A percentile compares a stretch with the other conserved stretches of the same genome.
Conservation (phyloP, 306 rosid species). For the Crotalaria pallida region DNA sequence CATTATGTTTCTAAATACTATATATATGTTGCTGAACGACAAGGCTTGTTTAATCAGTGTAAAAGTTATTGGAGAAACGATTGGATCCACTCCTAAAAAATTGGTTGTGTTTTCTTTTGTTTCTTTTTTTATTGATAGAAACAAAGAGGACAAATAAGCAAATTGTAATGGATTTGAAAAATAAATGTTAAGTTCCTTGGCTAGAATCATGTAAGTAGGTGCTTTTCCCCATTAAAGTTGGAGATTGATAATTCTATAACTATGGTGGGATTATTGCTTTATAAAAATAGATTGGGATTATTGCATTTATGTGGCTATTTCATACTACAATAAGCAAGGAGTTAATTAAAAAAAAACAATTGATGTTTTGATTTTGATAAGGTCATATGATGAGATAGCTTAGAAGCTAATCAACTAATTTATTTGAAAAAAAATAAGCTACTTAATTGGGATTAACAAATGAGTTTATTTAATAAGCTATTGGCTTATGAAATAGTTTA, state of each 20-base stretch:
- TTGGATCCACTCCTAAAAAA: conserved; percentile 24
- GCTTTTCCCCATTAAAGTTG: conserved; percentile 36
- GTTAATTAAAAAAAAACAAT: too few species aligned
- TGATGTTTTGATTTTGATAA: too few species aligned
- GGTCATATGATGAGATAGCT: too few species aligned
- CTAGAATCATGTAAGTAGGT: not conserved
- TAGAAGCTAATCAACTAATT: too few species aligned
- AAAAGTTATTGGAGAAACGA: not conserved
- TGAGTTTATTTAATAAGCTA: too few species aligned
- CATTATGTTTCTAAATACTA: not conserved
- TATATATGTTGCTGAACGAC: not conserved
- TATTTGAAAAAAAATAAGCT: too few species aligned
- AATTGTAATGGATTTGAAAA: conserved; percentile 19
- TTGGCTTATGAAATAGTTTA: too few species aligned
- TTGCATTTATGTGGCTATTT: not conserved
- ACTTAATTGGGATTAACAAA: too few species aligned
- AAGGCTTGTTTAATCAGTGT: not conserved
- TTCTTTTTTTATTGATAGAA: not conserved
- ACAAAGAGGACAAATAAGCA: conserved; percentile 35
- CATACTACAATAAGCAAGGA: too few species aligned
- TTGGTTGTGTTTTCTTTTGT: conserved; percentile 27
- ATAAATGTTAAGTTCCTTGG: not conserved
- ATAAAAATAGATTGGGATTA: too few species aligned
- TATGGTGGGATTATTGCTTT: conserved; percentile 18
- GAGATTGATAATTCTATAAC: conserved; percentile 25